Conservation (phyloP, 768 basidiomycete genomes). For the Fibroporia radiculosa region DNA sequence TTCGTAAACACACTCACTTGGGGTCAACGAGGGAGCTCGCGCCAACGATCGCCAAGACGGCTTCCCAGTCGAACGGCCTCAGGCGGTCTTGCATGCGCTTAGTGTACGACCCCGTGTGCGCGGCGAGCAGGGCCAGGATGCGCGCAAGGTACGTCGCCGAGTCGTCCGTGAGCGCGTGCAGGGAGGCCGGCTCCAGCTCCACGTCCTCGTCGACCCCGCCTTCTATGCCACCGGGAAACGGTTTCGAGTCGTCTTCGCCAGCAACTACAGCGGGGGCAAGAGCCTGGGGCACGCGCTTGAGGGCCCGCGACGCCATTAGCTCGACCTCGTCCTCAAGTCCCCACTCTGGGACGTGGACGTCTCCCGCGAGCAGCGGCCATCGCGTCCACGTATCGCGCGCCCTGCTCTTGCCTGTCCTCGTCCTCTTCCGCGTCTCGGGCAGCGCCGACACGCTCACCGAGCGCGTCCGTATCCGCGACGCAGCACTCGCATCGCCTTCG, state of each 20-base stretch:
- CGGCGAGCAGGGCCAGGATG: constrained; percentile 46
- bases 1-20: constrained; percentile 13
- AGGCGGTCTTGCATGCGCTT: constrained; percentile 61
- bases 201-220: constrained; percentile 23
- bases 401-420: constrained; percentile 15
- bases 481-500: background rate
- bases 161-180: constrained; percentile 33
- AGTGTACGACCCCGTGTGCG: constrained; percentile 45
- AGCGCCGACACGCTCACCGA: background rate
- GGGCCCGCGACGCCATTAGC: constrained; percentile 33
- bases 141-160: constrained; percentile 39
- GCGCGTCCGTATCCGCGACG: background rate
- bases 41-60: constrained; percentile 47
- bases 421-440: constrained; percentile 4
- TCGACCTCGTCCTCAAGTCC: constrained; percentile 60
- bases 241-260: constrained; percentile 1
- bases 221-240: constrained; percentile 3
- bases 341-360: constrained; percentile 66
- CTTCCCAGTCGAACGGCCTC: constrained; percentile 54
- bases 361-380: constrained; percentile 62
- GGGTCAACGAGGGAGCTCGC: constrained; percentile 28
- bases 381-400: constrained; percentile 55
- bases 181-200: constrained; percentile 23
- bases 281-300: constrained; percentile 16
- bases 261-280: background rate